Base-by-base conservation (phyloP, 495 filamentous ascomycete species). In the Xylaria cubensis region DNA sequence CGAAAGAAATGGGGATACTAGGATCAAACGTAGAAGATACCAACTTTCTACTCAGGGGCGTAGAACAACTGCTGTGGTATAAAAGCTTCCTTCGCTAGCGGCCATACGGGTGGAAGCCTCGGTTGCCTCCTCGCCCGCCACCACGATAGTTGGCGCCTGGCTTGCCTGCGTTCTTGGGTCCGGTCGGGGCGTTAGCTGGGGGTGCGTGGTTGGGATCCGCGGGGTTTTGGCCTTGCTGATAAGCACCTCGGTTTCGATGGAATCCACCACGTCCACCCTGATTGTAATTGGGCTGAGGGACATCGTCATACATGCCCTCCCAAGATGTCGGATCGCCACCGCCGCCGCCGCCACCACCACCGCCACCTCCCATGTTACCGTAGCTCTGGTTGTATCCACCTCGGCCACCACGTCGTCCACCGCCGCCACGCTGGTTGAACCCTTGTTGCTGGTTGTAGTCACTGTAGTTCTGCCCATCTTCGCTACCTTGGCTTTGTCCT, bases 291-390 rank as follows among this genome's bases (percentile, higher is more conserved):
- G 94, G 94, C 76, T 95, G 94, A 29, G 97, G 97, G 1, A 97
- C 94, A 79, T 98, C 96, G 79, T 99, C 96, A 80, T 99, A 99
- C 96, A 99, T 99, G 68, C 96, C 96, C 81, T 99, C 96, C 95
- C 96, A 98, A 29, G 91, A 94, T 29, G 93, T 95, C 32, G 92
- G 91, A 4, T 80, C 81, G 67, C 73, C 76, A 10, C 74, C 73
- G 19, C 73, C 70, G 62, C 62, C 53, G 17, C 50, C 87, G 88
- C 44, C 80, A 67, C 74, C 75, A 64, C 70, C 81, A 64, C 74
- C 75, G 68, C 70, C 76, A 81, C 77, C 88, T 82, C 74, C 75
- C 59, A 71, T 71, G 59, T 76, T 75, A 70, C 77, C 71, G 34
- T 78, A 79, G 32, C 21, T 53, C 46, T 76, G 76, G 21, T 70